Evolutionary conservation across 2,329 filamentous ascomycete genomes (phyloP), one percentile per base, ranked within the genome.

Genomic region (Cladosporium sp.): DNA sequence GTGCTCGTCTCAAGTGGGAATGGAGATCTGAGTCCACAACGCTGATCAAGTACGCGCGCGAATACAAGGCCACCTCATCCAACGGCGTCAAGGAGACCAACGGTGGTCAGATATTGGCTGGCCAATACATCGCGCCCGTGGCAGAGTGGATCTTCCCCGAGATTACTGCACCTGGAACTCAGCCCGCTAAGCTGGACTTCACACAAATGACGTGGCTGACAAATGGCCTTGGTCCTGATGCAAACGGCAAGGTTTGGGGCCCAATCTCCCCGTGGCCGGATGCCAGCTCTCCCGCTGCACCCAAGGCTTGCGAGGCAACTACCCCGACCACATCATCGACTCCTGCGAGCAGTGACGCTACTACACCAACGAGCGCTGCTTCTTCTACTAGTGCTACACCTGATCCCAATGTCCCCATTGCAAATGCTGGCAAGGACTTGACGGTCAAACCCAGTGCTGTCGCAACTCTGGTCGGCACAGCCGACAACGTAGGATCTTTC

Each of bases 111-210:
- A 78, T 82, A 54, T 63, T 74, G n/a, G 79, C 79, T 1, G 80
- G 80, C 4, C 76, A 80, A 65, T 82, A 80, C 49, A 71, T 81
- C 18, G 75, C 76, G 32, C 76, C 80, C 12, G 78, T 82, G 5
- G 74, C 73, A 6, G 80, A 81, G 65, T 81, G 79, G 78, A 80
- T 82, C 68, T 79, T 78, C 70, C 79, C 80, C 8, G 80, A 82
- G 67, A 73, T 77, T 21, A 73, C 77, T 18, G 71, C 74, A 2
- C 80, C 80, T 21, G 80, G 80, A 1, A 68, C 66, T n/a, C 55
- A 70, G 10, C 75, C 74, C 12, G 69, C 69, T 69, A 74, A 67
- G 65, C 76, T 74, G 68, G 74, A 78, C 60, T 80, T 81, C 66
- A 70, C 71, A 26, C 74, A 75, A 38, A 72, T 81, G 10, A 72